Evolutionary conservation across 2,329 filamentous ascomycete species (phyloP).

Genomic region (Huntiella bhutanensis): DNA sequence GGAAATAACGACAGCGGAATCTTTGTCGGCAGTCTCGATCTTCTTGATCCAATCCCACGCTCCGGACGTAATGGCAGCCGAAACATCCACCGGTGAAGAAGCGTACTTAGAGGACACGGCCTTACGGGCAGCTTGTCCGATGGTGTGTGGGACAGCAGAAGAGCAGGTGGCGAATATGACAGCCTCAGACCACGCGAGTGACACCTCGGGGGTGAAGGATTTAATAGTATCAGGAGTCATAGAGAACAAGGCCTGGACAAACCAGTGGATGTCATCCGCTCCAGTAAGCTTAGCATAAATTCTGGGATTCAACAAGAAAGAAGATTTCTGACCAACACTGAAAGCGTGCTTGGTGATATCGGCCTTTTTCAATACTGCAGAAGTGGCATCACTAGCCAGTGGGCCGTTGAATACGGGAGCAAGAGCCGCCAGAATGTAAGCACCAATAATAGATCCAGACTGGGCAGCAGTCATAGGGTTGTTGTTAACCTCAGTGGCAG

Average conservation of each 20-base stretch:
- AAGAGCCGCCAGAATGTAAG: conserved; percentile 54
- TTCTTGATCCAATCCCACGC: conserved; percentile 64
- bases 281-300: conserved; percentile 60
- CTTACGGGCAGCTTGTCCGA: conserved; percentile 43
- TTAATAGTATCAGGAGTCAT: conserved; percentile 36
- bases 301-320: conserved; percentile 67
- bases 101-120: conserved; percentile 48
- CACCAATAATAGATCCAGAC: conserved; percentile 61
- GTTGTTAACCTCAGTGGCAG: conserved; percentile 57
- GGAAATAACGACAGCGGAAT: conserved; percentile 46
- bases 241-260: conserved; percentile 48
- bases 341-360: conserved; percentile 47
- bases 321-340: conserved; percentile 57
- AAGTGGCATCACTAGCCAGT: conserved; percentile 31
- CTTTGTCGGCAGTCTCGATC: conserved; percentile 54
- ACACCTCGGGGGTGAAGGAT: conserved; percentile 28
- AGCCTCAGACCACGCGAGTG: conserved; percentile 62
- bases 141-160: conserved; percentile 35
- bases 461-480: conserved; percentile 68
- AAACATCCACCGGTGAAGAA: conserved; percentile 36
- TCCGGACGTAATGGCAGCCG: conserved; percentile 45
- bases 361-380: conserved; percentile 33
- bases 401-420: conserved; percentile 34
- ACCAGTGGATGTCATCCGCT: conserved; percentile 58
- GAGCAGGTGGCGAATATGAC: conserved; percentile 63